phyloP scores from a whole-genome alignment of 2,329 filamentous ascomycete genomes.

The Alternaria infectoria region DNA sequence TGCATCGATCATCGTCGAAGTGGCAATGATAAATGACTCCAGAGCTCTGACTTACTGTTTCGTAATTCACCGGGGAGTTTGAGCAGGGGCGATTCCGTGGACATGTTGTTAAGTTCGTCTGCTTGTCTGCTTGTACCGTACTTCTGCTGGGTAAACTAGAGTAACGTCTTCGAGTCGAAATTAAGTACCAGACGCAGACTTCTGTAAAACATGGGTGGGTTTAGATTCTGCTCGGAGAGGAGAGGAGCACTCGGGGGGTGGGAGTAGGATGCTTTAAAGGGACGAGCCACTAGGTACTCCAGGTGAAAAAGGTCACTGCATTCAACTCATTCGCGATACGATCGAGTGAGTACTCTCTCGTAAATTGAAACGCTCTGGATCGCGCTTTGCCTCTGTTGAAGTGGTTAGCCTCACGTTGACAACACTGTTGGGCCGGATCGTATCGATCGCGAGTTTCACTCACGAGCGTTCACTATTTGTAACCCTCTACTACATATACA shows the following conservation, averaged over 20 bases:
- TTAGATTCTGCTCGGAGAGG: background rate
- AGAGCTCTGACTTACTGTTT: background rate
- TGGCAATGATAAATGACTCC: background rate
- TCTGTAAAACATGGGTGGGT: background rate
- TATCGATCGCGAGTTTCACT: background rate
- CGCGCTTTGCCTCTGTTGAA: background rate
- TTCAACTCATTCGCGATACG: background rate
- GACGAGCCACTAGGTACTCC: background rate
- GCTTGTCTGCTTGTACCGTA: background rate
- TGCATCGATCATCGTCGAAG: background rate
- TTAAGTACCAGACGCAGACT: background rate
- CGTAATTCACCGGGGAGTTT: background rate
- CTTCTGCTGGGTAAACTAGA: background rate
- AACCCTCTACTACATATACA: background rate
- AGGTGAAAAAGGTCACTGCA: background rate
- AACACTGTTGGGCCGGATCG: background rate
- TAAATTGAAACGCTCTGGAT: background rate
- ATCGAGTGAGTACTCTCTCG: background rate
- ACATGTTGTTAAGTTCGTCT: background rate
- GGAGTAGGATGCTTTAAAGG: background rate
- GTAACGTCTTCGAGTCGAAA: background rate
- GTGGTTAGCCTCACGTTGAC: background rate
- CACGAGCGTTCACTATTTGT: background rate
- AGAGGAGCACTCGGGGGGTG: background rate
- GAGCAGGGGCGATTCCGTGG: background rate